Conservation (phyloP, 2,329 filamentous ascomycete genomes). For the Curvularia lunata region DNA sequence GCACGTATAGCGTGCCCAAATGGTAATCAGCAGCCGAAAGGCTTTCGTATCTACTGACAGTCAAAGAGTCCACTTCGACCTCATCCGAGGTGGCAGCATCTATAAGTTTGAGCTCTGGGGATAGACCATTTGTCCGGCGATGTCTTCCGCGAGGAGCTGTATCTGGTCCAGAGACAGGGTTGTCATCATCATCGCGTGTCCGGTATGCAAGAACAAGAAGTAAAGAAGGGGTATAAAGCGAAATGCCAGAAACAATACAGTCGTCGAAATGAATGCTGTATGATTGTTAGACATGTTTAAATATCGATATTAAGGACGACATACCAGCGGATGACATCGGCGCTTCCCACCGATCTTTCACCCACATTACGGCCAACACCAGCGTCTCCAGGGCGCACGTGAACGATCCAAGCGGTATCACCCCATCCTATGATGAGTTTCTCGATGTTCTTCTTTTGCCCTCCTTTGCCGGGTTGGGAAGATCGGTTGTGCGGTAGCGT, state of each 20-base stretch:
- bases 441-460: conserved; percentile 59
- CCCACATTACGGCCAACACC: conserved; percentile 70
- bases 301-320: neutral
- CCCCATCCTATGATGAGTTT: conserved; percentile 94
- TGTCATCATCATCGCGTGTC: conserved; percentile 72
- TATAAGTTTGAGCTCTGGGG: conserved; percentile 89
- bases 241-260: conserved; percentile 96
- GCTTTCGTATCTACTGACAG: conserved; percentile 83
- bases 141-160: conserved; percentile 68
- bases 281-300: neutral
- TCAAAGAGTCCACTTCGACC: conserved; percentile 84
- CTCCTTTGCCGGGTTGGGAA: conserved; percentile 46
- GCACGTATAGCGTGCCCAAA: conserved; percentile 80
- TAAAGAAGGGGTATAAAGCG: conserved; percentile 90
- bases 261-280: conserved; percentile 76
- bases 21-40: conserved; percentile 92
- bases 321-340: conserved; percentile 84
- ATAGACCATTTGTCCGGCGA: conserved; percentile 77
- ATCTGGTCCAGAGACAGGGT: conserved; percentile 59
- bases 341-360: conserved; percentile 76
- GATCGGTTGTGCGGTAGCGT: conserved; percentile 54
- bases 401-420: conserved; percentile 92
- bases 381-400: conserved; percentile 79
- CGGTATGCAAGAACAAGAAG: conserved; percentile 92
- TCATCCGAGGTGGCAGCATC: conserved; percentile 84